phyloP scores from a whole-genome alignment of 768 basidiomycete species.

The Gymnopilus junonius region DNA sequence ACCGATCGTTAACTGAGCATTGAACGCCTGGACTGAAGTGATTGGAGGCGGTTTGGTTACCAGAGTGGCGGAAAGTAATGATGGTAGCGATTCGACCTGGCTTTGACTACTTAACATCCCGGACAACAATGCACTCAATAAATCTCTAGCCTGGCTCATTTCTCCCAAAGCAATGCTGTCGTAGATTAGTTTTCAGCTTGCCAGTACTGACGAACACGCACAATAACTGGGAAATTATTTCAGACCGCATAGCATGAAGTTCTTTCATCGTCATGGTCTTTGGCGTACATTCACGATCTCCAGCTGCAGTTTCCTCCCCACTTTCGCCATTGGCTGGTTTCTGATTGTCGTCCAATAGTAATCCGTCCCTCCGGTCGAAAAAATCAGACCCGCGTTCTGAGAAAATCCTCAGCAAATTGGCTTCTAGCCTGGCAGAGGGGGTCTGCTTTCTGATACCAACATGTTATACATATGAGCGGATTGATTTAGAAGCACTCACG shows the following conservation, averaged over 20 bases:
- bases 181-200: conserved; percentile 11
- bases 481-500: conserved; percentile 49
- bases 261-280: conserved; percentile 76
- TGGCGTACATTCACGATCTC: conserved; percentile 16
- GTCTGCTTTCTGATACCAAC: conserved; percentile 51
- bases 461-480: conserved; percentile 12
- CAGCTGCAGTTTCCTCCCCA: conserved; percentile 27
- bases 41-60: conserved; percentile 72
- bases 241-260: conserved; percentile 71
- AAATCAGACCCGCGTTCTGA: conserved; percentile 76
- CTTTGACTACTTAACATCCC: conserved; percentile 20
- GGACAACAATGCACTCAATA: conserved; percentile 63
- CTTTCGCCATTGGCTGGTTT: conserved; percentile 15
- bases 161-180: conserved; percentile 76
- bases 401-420: conserved; percentile 72
- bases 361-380: conserved; percentile 50
- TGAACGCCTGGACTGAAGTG: conserved; percentile 69
- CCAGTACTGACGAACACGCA: conserved; percentile 41
- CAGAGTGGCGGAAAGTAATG: conserved; percentile 58
- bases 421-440: conserved; percentile 60
- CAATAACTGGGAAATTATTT: conserved; percentile 74
- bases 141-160: conserved; percentile 76
- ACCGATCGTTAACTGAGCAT: conserved; percentile 72
- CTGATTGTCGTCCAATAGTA: conserved; percentile 12
- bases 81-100: conserved; percentile 26